Evolutionary conservation across 192 early-diverging fungal species (phyloP).

Genomic region (Lunasporangiospora selenospora): DNA sequence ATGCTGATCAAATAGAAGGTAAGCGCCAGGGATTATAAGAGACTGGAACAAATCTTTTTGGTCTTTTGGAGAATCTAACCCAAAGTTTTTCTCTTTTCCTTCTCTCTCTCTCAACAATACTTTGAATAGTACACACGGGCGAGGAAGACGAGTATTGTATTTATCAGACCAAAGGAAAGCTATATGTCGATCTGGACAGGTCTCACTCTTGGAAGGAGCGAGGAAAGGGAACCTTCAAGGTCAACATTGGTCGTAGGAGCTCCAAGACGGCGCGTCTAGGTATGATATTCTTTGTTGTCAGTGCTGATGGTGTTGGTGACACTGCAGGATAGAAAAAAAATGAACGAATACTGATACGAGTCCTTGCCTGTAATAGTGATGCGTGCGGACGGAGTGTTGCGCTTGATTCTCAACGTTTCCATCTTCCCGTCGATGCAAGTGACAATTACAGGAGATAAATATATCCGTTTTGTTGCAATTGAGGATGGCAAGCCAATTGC

Average conservation of each 20-base stretch:
- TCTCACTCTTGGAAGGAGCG: constrained; percentile 35
- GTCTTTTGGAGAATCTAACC: not conserved
- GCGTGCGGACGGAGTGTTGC: constrained; percentile 36
- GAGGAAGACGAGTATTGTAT: constrained; percentile 39
- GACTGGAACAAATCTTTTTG: not conserved
- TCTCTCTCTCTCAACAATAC: not conserved
- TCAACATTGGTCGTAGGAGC: constrained; percentile 27
- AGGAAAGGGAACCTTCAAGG: constrained; percentile 42
- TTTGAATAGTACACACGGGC: constrained; percentile 41
- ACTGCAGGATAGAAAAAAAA: not conserved
- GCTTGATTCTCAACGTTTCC: constrained; percentile 33
- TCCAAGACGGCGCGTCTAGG: constrained; percentile 33
- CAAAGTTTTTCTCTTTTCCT: not conserved
- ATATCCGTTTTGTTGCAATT: constrained; percentile 38
- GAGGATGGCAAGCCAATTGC: constrained; percentile 23
- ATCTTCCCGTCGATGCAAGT: constrained; percentile 37
- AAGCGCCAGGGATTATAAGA: not conserved
- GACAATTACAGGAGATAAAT: constrained; percentile 36
- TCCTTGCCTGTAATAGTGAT: constrained; percentile 16
- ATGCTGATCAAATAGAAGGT: constrained; percentile 45
- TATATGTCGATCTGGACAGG: constrained; percentile 34
- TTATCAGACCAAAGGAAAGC: constrained; percentile 40
- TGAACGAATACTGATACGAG: no score
- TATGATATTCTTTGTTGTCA: constrained; percentile 3
- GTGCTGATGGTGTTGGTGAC: no score